Evolutionary conservation across 371 early-diverging fungal genomes (phyloP), one percentile per base, ranked within the genome.

Genomic region (Blastocladiella emersonii): DNA sequence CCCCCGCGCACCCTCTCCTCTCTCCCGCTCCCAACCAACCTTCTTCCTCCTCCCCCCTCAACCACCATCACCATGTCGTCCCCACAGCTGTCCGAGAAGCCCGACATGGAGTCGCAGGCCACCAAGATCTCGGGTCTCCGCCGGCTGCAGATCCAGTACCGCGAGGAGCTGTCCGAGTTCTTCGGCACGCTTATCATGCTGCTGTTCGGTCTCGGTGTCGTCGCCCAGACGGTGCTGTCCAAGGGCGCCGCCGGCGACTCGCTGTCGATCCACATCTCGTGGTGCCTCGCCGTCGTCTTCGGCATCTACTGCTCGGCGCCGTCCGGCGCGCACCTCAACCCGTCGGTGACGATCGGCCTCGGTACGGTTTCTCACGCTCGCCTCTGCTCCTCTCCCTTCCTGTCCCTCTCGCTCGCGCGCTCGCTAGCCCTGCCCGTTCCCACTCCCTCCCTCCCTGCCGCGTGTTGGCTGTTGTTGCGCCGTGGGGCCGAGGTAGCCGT

Each of bases 121-220:
- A 7, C 39, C 39, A 7, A 5, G 7, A 7, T 13, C 7, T 37
- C 45, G 10, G 19, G 45, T 44, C 19, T 44, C 45, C 45, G 30
- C 8, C 53, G 32, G 32, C 13, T 51, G 13, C 53, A 30, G 32
- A 27, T 30, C 8, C 13, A 25, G 32, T 72, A 76, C 68, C 76
- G 87, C 65, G 85, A 86, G 69, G 82, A 79, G 49, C 69, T 89
- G 39, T 90, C 89, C 56, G 91, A 91, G 76, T 87, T 90, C 65
- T 75, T 89, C 62, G 91, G 90, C 32, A 91, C 91, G 21, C 73
- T 80, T 63, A 68, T 89, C 23, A 72, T 90, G 41, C 71, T 89
- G 17, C 57, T 86, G 45, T 76, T 90, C 53, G 84, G 86, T 13
- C 74, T 81, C 63, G 86, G 87, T 34, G 81, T 81, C 27, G 75